phyloP scores from a whole-genome alignment of 345 rosid species.

The Gossypium longicalyx region DNA sequence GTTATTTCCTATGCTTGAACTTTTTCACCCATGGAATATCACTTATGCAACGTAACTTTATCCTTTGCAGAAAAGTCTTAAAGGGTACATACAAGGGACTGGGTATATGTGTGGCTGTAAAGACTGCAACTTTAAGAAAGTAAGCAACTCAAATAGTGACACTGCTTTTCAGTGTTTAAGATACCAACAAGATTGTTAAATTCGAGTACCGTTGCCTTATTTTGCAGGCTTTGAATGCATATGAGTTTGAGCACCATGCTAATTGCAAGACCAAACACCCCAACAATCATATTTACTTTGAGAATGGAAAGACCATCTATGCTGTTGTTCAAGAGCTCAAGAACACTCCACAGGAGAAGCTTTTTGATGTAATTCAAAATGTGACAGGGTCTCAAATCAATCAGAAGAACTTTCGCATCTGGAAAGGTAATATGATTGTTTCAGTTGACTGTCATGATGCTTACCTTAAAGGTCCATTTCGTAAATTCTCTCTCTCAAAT shows the following conservation, averaged over 20 bases:
- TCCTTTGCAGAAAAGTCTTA: conserved; percentile 42
- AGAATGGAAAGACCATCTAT: conserved; percentile 64
- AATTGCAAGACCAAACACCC: conserved; percentile 74
- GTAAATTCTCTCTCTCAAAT: conserved; percentile 4
- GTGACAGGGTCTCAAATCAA: conserved; percentile 49
- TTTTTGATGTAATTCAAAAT: conserved; percentile 51
- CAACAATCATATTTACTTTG: conserved; percentile 63
- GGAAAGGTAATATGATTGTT: conserved; percentile 45
- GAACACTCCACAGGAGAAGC: conserved; percentile 50
- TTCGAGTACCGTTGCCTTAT: background rate
- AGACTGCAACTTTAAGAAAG: conserved; percentile 50
- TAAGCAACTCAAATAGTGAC: conserved; percentile 13
- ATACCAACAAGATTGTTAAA: background rate
- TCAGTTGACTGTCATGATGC: background rate
- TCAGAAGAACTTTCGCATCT: conserved; percentile 49
- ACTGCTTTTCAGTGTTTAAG: background rate
- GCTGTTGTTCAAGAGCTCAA: conserved; percentile 64
- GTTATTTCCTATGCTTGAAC: background rate
- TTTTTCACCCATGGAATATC: background rate
- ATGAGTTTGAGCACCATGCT: conserved; percentile 66
- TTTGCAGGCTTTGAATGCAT: conserved; percentile 54
- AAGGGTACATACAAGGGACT: conserved; percentile 44
- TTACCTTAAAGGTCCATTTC: conserved; percentile 20
- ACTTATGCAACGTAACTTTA: background rate
- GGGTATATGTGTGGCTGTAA: conserved; percentile 58